Percentiles rank a stretch among this genome's conserved stretches.
Conservation (phyloP, 2,329 filamentous ascomycete species). For the Nigrospora oryzae region DNA sequence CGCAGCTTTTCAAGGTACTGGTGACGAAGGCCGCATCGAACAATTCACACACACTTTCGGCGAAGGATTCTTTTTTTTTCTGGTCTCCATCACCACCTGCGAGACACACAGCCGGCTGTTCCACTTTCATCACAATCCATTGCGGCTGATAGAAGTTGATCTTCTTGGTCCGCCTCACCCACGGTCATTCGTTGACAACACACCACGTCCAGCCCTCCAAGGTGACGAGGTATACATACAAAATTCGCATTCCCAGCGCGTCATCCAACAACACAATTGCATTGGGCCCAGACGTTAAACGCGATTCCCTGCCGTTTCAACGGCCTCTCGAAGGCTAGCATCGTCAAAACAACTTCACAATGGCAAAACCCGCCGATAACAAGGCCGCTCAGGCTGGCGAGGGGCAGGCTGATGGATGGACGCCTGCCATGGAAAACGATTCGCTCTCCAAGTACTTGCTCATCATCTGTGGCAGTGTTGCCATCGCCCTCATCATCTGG, state of each 20-base stretch:
- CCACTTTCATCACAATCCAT: neutral
- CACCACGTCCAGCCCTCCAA: neutral
- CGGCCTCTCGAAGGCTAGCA: no score
- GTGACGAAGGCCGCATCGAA: no score
- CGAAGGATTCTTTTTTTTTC: no score
- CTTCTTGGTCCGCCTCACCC: conserved; percentile 1
- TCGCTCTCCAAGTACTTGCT: conserved; percentile 53
- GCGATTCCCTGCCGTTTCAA: no score
- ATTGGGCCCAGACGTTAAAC: no score
- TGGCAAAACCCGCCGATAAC: neutral
- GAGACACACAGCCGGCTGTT: conserved; percentile 1
- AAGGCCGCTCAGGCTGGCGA: neutral
- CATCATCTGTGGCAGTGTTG: conserved; percentile 55
- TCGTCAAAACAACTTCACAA: no score
- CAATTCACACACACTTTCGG: no score
- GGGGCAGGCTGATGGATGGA: conserved; percentile 22
- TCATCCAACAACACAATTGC: neutral
- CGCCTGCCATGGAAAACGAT: conserved; percentile 35
- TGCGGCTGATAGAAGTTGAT: conserved; percentile 5
- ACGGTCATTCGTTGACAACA: neutral
- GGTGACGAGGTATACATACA: no score
- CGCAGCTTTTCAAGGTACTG: no score
- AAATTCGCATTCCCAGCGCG: neutral
- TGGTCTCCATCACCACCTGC: neutral
- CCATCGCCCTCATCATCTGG: conserved; percentile 58